Conservation (phyloP, 2,329 filamentous ascomycete genomes). For the Blastomyces percursus region DNA sequence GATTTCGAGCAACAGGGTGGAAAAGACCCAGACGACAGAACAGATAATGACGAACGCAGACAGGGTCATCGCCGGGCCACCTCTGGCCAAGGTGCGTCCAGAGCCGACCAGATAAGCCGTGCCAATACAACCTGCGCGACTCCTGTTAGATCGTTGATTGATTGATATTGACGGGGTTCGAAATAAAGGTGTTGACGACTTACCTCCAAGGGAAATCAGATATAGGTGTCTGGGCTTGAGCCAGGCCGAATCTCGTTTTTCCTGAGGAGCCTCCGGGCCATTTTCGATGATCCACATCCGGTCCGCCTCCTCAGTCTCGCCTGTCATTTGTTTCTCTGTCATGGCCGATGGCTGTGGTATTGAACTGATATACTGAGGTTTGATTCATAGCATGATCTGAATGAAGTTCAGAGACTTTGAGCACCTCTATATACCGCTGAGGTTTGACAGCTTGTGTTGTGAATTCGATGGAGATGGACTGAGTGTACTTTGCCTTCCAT, state of each 20-base stretch:
- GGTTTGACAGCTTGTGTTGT: neutral
- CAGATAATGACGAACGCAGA: slow-evolving; percentile 1
- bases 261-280: neutral
- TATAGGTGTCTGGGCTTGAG: neutral
- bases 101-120: slow-evolving; percentile 7
- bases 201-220: slow-evolving; percentile 3
- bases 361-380: neutral
- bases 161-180: neutral
- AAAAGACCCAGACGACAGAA: slow-evolving; percentile 7
- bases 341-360: neutral
- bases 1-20: slow-evolving; percentile 7
- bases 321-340: neutral
- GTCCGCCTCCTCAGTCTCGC: neutral
- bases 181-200: neutral
- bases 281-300: neutral
- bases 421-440: neutral
- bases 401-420: neutral
- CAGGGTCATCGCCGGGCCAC: neutral
- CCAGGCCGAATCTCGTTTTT: neutral
- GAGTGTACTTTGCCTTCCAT: neutral
- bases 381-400: neutral
- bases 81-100: slow-evolving; percentile 6
- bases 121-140: neutral
- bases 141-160: neutral
- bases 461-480: neutral